Percentiles rank a stretch among this genome's conserved stretches.
These are phyloP conservation scores for Beauveria brongniartii DNA, from an alignment of 2,329 filamentous ascomycete genomes.

Conservation along the genomic window DNA sequence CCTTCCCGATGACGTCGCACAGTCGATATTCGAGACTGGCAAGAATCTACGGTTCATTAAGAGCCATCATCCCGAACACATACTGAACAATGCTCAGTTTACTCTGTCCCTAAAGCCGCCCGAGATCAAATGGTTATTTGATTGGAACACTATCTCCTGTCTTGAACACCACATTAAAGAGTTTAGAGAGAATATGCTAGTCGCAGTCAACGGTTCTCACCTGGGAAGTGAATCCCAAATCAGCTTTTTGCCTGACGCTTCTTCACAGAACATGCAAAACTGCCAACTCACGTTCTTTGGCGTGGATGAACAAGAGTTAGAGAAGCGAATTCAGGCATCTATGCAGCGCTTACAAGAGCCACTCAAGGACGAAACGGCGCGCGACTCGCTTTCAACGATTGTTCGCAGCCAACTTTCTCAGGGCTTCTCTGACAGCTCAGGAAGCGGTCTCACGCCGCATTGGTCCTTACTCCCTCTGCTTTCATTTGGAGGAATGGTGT, in stretches of 20 bases:
- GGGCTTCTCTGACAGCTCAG: slow-evolving; percentile 14
- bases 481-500: slow-evolving; percentile 67
- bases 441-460: slow-evolving; percentile 38
- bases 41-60: slow-evolving; percentile 67
- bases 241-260: too few relatives aligned
- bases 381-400: slow-evolving; percentile 32
- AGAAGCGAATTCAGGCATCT: slow-evolving; percentile 40
- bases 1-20: slow-evolving; percentile 59
- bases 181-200: slow-evolving; percentile 25
- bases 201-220: slow-evolving; percentile 15
- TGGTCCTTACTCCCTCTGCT: slow-evolving; percentile 57
- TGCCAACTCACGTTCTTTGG: slow-evolving; percentile 38
- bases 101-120: slow-evolving; percentile 44
- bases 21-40: slow-evolving; percentile 70
- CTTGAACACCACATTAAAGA: slow-evolving; percentile 50
- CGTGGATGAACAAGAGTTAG: slow-evolving; percentile 36
- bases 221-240: background rate
- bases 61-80: slow-evolving; percentile 62
- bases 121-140: slow-evolving; percentile 58
- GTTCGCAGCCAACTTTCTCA: slow-evolving; percentile 31
- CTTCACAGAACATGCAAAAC: background rate
- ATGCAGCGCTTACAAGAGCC: slow-evolving; percentile 36
- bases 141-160: slow-evolving; percentile 59
- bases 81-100: slow-evolving; percentile 48
- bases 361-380: slow-evolving; percentile 15